phyloP scores from a whole-genome alignment of 305 asterid species.

The Stenogyne calaminthoides region DNA sequence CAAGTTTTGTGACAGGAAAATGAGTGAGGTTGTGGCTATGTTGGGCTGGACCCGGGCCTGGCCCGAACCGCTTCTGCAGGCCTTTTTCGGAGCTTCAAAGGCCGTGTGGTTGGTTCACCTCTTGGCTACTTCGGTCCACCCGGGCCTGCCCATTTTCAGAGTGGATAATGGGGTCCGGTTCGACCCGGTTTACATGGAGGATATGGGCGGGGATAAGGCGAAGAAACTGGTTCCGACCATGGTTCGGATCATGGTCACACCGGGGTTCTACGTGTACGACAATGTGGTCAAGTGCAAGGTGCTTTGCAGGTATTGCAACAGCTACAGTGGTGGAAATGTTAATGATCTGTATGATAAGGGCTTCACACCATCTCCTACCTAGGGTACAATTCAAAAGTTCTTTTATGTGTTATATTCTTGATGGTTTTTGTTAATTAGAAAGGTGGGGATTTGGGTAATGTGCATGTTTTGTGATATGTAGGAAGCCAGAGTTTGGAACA shows the following conservation, averaged over 20 bases:
- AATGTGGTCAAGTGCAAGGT: conserved; percentile 97
- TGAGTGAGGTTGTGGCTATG: conserved; percentile 93
- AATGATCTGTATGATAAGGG: conserved; percentile 39
- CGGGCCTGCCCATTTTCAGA: conserved; percentile 72
- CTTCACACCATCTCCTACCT: conserved; percentile 56
- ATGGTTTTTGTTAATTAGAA: conserved; percentile 11
- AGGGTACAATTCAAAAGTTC: background rate
- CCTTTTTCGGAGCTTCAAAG: conserved; percentile 84
- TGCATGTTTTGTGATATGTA: conserved; percentile 25
- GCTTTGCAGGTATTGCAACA: conserved; percentile 74
- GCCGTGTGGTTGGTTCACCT: conserved; percentile 94
- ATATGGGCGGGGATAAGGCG: conserved; percentile 79
- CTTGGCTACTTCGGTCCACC: conserved; percentile 86
- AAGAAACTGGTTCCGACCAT: conserved; percentile 57
- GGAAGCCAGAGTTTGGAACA: conserved; percentile 16
- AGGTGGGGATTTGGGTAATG: conserved; percentile 28
- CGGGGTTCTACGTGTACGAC: conserved; percentile 87
- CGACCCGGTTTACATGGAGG: conserved; percentile 95
- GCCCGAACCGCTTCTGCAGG: conserved; percentile 89
- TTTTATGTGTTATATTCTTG: background rate
- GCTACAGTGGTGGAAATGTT: conserved; percentile 26
- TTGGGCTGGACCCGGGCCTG: conserved; percentile 94
- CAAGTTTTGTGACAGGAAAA: conserved; percentile 86
- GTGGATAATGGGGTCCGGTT: conserved; percentile 70
- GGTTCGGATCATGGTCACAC: conserved; percentile 90